A percentile compares a stretch with the other conserved stretches of the same genome.
Conservation (phyloP, 257 asterid species). For the Forsythia viridissima region DNA sequence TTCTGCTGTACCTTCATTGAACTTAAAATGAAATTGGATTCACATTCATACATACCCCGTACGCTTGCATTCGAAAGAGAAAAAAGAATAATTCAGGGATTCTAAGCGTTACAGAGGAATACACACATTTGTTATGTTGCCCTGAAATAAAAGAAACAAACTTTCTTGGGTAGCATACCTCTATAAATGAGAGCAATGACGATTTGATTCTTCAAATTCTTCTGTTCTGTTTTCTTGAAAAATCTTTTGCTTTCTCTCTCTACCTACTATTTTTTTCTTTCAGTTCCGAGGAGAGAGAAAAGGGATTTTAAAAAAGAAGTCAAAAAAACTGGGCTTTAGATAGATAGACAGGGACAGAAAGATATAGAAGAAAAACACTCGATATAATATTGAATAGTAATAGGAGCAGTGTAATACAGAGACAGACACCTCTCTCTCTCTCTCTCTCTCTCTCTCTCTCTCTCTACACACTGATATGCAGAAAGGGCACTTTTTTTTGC, state of each 20-base stretch:
- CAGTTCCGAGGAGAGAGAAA: conserved; percentile 12
- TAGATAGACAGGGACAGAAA: background rate
- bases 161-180: background rate
- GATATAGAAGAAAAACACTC: background rate
- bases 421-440: no score
- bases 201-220: conserved; percentile 18
- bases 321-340: conserved; percentile 18
- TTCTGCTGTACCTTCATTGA: background rate
- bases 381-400: no score
- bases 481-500: background rate
- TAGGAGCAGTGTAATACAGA: no score
- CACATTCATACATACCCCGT: background rate
- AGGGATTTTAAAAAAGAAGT: background rate
- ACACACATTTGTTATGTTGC: background rate
- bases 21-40: background rate
- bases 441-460: no score
- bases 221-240: background rate
- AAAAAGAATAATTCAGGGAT: background rate
- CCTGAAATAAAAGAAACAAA: background rate
- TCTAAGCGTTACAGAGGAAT: background rate
- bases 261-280: background rate
- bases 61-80: no score
- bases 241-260: background rate
- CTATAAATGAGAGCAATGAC: background rate
- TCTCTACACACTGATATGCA: background rate